Evolutionary conservation across 2,329 filamentous ascomycete species (phyloP).

Genomic region (Polychaeton citri): DNA sequence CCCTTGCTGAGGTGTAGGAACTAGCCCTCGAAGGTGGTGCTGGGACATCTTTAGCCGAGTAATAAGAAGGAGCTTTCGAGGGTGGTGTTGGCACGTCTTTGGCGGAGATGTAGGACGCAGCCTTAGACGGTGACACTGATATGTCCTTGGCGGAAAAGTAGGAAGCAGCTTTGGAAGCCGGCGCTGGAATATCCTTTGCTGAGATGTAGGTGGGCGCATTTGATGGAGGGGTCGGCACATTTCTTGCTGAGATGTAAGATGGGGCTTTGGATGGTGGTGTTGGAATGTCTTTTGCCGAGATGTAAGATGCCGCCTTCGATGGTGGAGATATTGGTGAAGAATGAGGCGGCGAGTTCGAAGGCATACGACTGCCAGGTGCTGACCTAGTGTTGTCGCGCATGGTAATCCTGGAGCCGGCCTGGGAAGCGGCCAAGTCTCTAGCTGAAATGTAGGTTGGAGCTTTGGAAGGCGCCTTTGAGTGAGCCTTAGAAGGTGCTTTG

Average conservation of each 20-base stretch:
- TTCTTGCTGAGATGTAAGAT: background rate
- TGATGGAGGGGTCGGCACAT: background rate
- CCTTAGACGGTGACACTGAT: background rate
- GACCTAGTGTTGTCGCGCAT: background rate
- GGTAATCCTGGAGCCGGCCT: background rate
- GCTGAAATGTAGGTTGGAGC: background rate
- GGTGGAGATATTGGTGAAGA: conserved; percentile 2
- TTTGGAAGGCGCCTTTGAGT: background rate
- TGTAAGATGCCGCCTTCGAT: background rate
- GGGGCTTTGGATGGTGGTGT: background rate
- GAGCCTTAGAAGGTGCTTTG: background rate
- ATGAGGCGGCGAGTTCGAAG: background rate
- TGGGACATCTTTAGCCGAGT: conserved; percentile 2
- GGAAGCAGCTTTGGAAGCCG: conserved; percentile 1
- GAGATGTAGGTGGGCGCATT: conserved; percentile 1
- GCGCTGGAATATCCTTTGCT: conserved; percentile 1
- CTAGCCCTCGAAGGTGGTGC: background rate
- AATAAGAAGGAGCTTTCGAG: background rate
- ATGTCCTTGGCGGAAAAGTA: background rate
- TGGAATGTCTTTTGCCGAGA: background rate
- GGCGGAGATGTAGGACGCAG: conserved; percentile 6
- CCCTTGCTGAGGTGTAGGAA: conserved; percentile 1
- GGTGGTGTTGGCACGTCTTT: conserved; percentile 3
- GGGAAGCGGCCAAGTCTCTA: background rate
- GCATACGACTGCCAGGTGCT: background rate